Conservation (phyloP, 78 protist genomes). For the Dictyostelium capitatum region DNA sequence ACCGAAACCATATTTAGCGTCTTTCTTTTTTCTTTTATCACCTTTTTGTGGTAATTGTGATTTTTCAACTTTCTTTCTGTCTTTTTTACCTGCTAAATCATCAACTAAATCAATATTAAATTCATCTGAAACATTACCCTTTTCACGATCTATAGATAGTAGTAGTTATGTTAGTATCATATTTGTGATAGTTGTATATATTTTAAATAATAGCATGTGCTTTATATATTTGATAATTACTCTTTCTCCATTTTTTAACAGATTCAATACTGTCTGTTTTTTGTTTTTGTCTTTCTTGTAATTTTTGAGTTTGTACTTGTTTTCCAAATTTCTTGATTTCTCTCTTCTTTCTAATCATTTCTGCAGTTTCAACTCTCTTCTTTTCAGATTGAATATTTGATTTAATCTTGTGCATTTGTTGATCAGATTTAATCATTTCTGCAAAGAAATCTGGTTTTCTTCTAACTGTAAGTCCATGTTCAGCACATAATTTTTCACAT, state of each 20-base stretch:
- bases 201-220: neutral
- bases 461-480: constrained; percentile 15
- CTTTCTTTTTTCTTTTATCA: constrained; percentile 55
- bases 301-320: constrained; percentile 80
- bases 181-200: neutral
- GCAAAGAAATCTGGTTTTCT: constrained; percentile 94
- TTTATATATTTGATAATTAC: neutral
- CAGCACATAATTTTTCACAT: constrained; percentile 53
- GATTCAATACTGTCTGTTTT: constrained; percentile 83
- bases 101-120: constrained; percentile 51
- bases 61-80: constrained; percentile 71
- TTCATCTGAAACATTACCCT: constrained; percentile 73
- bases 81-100: constrained; percentile 1
- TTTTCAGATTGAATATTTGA: constrained; percentile 67
- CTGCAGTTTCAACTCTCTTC: constrained; percentile 71
- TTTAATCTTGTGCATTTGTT: constrained; percentile 91
- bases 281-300: constrained; percentile 78
- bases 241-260: constrained; percentile 89
- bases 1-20: constrained; percentile 83
- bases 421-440: constrained; percentile 95
- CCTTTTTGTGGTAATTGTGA: constrained; percentile 40
- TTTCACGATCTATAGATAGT: constrained; percentile 40
- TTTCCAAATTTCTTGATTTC: constrained; percentile 91
- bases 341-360: constrained; percentile 82
- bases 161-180: neutral